Base-by-base conservation (phyloP, 305 asterid genomes). In the Fraxinus sp. region DNA sequence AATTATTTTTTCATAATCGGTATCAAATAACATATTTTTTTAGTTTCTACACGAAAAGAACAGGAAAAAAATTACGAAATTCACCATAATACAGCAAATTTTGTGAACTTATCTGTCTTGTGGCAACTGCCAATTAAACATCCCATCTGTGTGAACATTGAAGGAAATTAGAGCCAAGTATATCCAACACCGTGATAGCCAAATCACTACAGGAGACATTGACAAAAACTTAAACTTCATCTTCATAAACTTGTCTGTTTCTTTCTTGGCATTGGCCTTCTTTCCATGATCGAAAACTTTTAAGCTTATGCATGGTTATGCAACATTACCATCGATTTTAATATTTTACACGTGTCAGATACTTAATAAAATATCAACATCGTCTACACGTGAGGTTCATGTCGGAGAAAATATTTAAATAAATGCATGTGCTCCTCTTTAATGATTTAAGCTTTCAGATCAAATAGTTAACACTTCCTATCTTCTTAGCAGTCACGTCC, bases 251-350 rank as follows among this genome's bases (percentile, higher is more conserved):
- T 52, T 70, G 64, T 33, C 81, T 49, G 43, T 22, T 9, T 75
- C 20, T 82, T 70, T 81, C 52, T 82, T 85, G 88, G 84, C 82
- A 52, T 77, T 37, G 32, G 79, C 80, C 41, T 71, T 80, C 79
- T 5, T 5, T 35, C 37, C 37, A 85, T 80, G 18, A 24, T 57
- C 28, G 1, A n/a, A 57, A 18, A 43, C 55, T 43, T 11, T 43
- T 43, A 11, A 11, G n/a, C 55, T 43, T 43, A 43, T 43, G 55
- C 55, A 3, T 11, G n/a, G 24, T 13, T n/a, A 55, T n/a, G 66
- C 9, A n/a, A 1, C 14, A 43, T 43, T 43, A 43, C 55, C 62
- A 14, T 14, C 20, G 7, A 16, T 1, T 49, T 49, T 2, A 49
- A 49, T 49, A 14, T 49, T 49, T 49, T 3, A 49, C 20, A 5